Evolutionary conservation across 352 stramenopile genomes (phyloP), one percentile per base, ranked within the genome.

Genomic region (Blastocystis sp.): DNA sequence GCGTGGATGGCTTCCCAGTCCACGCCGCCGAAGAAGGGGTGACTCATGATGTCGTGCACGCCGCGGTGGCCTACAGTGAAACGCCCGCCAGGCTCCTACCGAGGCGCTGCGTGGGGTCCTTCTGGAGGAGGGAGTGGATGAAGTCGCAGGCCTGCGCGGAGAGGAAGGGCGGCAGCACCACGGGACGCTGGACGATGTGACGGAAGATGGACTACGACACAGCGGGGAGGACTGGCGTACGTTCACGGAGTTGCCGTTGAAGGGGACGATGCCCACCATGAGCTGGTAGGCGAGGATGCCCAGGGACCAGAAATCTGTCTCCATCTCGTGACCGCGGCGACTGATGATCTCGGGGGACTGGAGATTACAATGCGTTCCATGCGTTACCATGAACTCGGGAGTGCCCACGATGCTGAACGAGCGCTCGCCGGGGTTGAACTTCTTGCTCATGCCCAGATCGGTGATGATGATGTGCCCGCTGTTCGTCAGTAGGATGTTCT

Each of bases 281-380:
- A 88, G 60, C 60, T 90, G 69, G 41, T 81, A 88, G 21, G 74
- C 61, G 12, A 90, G 51, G 31, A 88, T 62, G 37, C 67, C 81
- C 3, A 96, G 91, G 9, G 93, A 95, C 94, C 94, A 97, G 90
- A 95, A 96, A 90, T 97, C 94, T n/a, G 95, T 93, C 1, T 93
- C 91, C 65, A 94, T 93, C 55, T 93, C 93, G 90, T 96, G 95
- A 9, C 93, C 91, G 37, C 93, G 90, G 29, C 93, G 92, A 2
- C 93, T 93, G 79, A 96, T 94, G 9, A 96, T 91, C 78, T 96
- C 94, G 0, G 94, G 79, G 41, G 79, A 55, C 79, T 89, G 39
- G 24, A 55, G 13, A 41, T 55, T 24, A 89, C 21, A 35, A 4
- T n/a, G 10, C 13, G 21, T n/a, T 3, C n/a, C 50, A 80, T 60